Evolutionary conservation across 2,329 filamentous ascomycete species (phyloP).

Genomic region (Talaromyces albobiverticillius): DNA sequence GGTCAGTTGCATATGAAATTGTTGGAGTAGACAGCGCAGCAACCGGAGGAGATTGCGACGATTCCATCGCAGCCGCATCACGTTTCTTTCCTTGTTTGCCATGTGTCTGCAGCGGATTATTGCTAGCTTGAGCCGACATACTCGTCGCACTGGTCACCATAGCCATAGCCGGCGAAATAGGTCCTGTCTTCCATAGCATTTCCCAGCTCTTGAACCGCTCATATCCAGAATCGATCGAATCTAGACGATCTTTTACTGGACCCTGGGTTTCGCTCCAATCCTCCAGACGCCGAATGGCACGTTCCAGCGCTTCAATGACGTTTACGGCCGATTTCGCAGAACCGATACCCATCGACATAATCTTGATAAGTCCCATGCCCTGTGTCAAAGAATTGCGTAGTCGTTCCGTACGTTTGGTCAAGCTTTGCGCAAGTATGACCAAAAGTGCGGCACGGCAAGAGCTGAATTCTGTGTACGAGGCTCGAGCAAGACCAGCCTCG

Average conservation of each 20-base stretch:
- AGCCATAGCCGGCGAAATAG: constrained; percentile 30
- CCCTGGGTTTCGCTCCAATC: constrained; percentile 37
- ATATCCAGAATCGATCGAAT: constrained; percentile 47
- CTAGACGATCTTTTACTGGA: constrained; percentile 25
- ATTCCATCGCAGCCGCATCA: background rate
- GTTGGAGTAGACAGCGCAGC: background rate
- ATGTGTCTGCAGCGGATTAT: background rate
- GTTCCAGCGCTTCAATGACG: constrained; percentile 54
- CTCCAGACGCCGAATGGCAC: constrained; percentile 47
- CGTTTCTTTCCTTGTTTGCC: background rate
- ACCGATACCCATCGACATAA: constrained; percentile 53
- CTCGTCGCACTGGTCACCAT: no score
- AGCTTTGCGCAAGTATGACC: constrained; percentile 42
- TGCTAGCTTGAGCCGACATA: constrained; percentile 12
- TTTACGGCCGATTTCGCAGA: constrained; percentile 53
- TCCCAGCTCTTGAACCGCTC: constrained; percentile 54
- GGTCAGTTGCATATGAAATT: background rate
- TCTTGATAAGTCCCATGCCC: constrained; percentile 51
- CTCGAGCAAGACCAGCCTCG: constrained; percentile 53
- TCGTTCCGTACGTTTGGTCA: constrained; percentile 39
- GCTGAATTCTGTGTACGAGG: constrained; percentile 57
- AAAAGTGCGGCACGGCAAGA: constrained; percentile 55
- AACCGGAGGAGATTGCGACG: background rate
- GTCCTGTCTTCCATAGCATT: constrained; percentile 47
- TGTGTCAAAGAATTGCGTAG: constrained; percentile 48